These are phyloP conservation scores for Chlamydomonas sp. DNA, from an alignment of 139 green algal genomes.

Conservation along the genomic window DNA sequence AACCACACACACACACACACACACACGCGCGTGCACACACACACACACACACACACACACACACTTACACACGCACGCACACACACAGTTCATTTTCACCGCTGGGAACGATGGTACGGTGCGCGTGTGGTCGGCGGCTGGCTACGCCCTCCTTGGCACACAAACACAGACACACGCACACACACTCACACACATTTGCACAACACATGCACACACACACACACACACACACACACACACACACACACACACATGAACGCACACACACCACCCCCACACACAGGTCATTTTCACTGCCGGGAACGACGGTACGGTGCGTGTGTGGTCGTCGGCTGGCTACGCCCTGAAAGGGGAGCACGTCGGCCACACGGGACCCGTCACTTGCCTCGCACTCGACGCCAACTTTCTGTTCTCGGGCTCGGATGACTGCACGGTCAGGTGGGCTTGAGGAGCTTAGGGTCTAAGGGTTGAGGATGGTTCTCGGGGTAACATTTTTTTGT, in stretches of 20 bases:
- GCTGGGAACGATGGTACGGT: conserved; percentile 47
- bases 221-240: not conserved
- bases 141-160: no score
- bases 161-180: no score
- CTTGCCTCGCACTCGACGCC: conserved; percentile 51
- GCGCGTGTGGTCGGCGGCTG: conserved; percentile 28
- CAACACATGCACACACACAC: no score
- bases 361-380: conserved; percentile 52
- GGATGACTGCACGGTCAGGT: conserved; percentile 35
- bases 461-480: not conserved
- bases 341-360: conserved; percentile 42
- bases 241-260: no score
- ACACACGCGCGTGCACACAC: not conserved
- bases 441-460: not conserved
- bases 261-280: conserved; percentile 12
- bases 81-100: conserved; percentile 53
- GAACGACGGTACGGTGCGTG: conserved; percentile 44
- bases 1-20: no score
- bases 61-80: no score
- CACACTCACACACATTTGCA: no score
- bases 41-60: conserved; percentile 12
- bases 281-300: conserved; percentile 53
- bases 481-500: no score
- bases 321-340: conserved; percentile 11
- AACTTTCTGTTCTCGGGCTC: conserved; percentile 63